Conservation (phyloP, 1,284 basidiomycete species). For the Ceratobasidium theobromae region DNA sequence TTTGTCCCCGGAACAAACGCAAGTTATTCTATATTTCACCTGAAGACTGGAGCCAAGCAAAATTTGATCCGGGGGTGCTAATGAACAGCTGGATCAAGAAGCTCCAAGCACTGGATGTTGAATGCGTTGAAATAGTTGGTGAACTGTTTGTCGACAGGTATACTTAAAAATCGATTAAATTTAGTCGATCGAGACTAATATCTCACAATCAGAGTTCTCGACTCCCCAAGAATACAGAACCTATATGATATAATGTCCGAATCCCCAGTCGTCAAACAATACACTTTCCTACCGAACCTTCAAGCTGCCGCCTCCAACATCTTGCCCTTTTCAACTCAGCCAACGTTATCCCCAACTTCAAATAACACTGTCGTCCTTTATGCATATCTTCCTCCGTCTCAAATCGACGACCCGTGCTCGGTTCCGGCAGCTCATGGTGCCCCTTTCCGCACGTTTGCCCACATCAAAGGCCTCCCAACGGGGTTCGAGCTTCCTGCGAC, state of each 20-base stretch:
- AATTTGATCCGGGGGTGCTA: slow-evolving; percentile 1
- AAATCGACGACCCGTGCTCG: slow-evolving; percentile 8
- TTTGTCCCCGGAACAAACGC: slow-evolving; percentile 15
- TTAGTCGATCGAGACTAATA: not conserved
- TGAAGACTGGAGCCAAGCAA: not conserved
- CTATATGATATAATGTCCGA: slow-evolving; percentile 12
- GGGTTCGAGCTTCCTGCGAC: slow-evolving; percentile 3
- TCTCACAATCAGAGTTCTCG: not conserved
- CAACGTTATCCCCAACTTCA: not conserved
- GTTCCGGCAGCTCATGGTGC: not conserved
- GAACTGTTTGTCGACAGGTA: slow-evolving; percentile 20
- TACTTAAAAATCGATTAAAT: not conserved
- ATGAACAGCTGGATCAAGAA: slow-evolving; percentile 19
- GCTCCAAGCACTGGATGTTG: not conserved
- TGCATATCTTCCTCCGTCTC: slow-evolving; percentile 4
- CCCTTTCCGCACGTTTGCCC: slow-evolving; percentile 23
- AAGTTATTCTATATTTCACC: slow-evolving; percentile 1
- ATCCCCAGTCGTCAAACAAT: slow-evolving; percentile 20
- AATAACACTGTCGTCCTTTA: slow-evolving; percentile 25
- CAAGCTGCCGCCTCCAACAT: slow-evolving; percentile 1
- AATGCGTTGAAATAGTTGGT: slow-evolving; percentile 17
- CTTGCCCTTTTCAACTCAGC: not conserved
- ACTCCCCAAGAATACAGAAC: not conserved
- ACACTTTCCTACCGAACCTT: slow-evolving; percentile 11
- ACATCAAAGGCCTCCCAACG: slow-evolving; percentile 9